These are phyloP conservation scores for Mytilinidion resinicola DNA, from an alignment of 495 filamentous ascomycete species.

Conservation along the genomic window DNA sequence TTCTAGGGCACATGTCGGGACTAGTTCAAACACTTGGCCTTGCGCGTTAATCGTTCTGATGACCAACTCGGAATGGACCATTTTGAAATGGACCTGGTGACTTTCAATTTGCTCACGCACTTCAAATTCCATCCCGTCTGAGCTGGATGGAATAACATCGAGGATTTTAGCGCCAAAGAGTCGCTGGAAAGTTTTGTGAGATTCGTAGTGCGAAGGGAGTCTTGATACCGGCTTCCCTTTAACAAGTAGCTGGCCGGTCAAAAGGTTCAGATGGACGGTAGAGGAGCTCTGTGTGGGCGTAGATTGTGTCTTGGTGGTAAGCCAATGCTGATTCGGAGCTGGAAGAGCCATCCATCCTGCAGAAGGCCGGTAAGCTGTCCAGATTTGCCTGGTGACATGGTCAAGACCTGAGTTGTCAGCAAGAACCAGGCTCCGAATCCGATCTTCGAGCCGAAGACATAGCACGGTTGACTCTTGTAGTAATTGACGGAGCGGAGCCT, in stretches of 20 bases:
- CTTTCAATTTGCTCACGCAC: slow-evolving; percentile 7
- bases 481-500: not conserved
- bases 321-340: slow-evolving; percentile 29
- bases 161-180: slow-evolving; percentile 40
- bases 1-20: slow-evolving; percentile 40
- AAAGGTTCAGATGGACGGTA: slow-evolving; percentile 46
- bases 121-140: slow-evolving; percentile 42
- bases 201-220: slow-evolving; percentile 44
- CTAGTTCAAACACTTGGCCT: slow-evolving; percentile 37
- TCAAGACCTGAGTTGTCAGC: slow-evolving; percentile 2
- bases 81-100: slow-evolving; percentile 41
- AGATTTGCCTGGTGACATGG: slow-evolving; percentile 9
- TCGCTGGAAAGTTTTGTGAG: slow-evolving; percentile 37
- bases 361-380: slow-evolving; percentile 17
- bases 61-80: slow-evolving; percentile 29
- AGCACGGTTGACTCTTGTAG: not conserved
- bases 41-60: slow-evolving; percentile 14
- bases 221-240: slow-evolving; percentile 47
- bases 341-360: slow-evolving; percentile 9
- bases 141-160: slow-evolving; percentile 41
- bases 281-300: slow-evolving; percentile 12
- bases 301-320: slow-evolving; percentile 25
- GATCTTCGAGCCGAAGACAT: not conserved
- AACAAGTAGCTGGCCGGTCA: slow-evolving; percentile 52
- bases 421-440: not conserved